Conservation (phyloP, 179 eudicot genomes). For the Silene vulgaris region DNA sequence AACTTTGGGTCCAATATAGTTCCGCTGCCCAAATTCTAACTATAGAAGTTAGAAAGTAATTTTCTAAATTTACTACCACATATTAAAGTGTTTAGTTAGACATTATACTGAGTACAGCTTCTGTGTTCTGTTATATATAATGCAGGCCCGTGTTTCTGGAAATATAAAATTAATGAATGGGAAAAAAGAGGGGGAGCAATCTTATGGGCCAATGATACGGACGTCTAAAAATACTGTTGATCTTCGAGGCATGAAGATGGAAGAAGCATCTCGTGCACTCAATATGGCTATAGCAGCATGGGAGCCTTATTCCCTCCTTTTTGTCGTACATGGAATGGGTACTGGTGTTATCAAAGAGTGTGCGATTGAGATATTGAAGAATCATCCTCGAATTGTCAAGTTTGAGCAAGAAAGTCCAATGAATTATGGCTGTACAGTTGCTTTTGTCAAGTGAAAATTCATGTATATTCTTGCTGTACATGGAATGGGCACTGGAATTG, state of each 20-base stretch:
- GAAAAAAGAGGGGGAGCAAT: constrained; percentile 34
- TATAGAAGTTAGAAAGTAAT: neutral
- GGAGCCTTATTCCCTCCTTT: constrained; percentile 61
- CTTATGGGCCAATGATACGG: constrained; percentile 57
- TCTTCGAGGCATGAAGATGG: constrained; percentile 78
- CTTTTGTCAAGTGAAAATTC: constrained; percentile 56
- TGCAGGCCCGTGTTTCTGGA: constrained; percentile 41
- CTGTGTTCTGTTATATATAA: constrained; percentile 8
- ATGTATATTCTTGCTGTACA: constrained; percentile 51
- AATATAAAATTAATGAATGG: constrained; percentile 29
- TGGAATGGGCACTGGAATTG: constrained; percentile 83
- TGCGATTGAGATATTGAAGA: constrained; percentile 48
- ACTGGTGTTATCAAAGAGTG: constrained; percentile 74
- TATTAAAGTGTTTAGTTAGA: constrained; percentile 9
- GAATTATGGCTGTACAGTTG: constrained; percentile 97
- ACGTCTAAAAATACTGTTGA: constrained; percentile 84
- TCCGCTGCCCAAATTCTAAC: neutral
- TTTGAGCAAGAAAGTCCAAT: constrained; percentile 85
- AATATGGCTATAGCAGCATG: constrained; percentile 55
- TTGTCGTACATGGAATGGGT: constrained; percentile 87
- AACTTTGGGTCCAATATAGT: neutral
- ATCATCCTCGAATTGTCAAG: constrained; percentile 64
- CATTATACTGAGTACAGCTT: neutral
- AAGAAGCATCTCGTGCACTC: constrained; percentile 68
- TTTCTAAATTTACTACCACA: neutral